These are phyloP conservation scores for Diaporthe aspalathi DNA, from an alignment of 2,329 filamentous ascomycete genomes.

Conservation along the genomic window DNA sequence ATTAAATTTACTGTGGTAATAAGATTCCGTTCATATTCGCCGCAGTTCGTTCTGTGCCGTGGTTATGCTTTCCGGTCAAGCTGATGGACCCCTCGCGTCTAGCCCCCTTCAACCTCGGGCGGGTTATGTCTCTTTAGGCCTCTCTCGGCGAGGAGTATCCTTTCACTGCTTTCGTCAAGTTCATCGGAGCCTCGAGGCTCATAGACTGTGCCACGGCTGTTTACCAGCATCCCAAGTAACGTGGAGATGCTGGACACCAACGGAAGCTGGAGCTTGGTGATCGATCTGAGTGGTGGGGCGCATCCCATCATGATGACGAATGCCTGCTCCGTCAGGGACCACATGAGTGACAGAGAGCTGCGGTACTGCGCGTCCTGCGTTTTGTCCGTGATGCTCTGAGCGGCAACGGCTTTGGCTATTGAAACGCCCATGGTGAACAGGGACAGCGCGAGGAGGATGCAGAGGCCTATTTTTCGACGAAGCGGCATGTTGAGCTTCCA, in stretches of 20 bases:
- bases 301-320: neutral
- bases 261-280: neutral
- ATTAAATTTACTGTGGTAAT: no score
- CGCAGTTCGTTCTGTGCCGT: no score
- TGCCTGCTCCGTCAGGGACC: neutral
- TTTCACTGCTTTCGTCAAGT: neutral
- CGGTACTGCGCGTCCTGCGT: neutral
- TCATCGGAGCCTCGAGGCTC: neutral
- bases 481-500: neutral
- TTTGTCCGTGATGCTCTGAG: neutral
- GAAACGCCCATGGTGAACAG: neutral
- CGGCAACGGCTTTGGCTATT: neutral
- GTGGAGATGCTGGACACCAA: neutral
- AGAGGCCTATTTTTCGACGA: neutral
- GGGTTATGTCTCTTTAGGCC: neutral
- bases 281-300: neutral
- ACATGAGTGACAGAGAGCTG: neutral
- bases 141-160: neutral
- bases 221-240: neutral
- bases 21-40: no score
- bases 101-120: neutral
- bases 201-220: neutral
- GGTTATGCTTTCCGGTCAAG: neutral
- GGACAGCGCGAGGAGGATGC: neutral
- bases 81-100: neutral